Percentiles rank a stretch among this genome's conserved stretches.
These are phyloP conservation scores for Cryptococcus sp. DNA, from an alignment of 1,284 basidiomycete genomes.

Conservation along the genomic window DNA sequence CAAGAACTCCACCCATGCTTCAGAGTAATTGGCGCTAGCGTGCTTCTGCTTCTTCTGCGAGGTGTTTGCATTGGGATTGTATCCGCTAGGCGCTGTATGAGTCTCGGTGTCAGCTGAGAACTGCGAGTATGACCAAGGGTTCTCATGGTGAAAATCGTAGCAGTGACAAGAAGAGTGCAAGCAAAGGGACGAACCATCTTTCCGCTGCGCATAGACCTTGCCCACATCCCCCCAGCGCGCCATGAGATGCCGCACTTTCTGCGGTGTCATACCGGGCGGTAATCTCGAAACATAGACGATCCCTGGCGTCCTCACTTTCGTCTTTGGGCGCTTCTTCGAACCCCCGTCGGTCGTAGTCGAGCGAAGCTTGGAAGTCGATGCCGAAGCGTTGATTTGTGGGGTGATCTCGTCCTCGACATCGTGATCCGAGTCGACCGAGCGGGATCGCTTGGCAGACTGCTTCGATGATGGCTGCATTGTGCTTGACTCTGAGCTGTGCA, in stretches of 20 bases:
- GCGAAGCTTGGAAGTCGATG: background rate
- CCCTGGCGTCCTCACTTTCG: slow-evolving; percentile 58
- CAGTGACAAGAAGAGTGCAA: no score
- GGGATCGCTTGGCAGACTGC: background rate
- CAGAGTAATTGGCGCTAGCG: slow-evolving; percentile 82
- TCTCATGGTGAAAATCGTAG: no score
- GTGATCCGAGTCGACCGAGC: background rate
- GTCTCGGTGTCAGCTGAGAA: background rate
- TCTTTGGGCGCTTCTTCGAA: slow-evolving; percentile 34
- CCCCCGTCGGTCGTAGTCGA: slow-evolving; percentile 2
- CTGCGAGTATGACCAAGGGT: background rate
- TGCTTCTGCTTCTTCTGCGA: slow-evolving; percentile 59
- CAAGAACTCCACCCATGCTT: slow-evolving; percentile 98
- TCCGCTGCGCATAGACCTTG: slow-evolving; percentile 81
- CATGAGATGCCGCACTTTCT: slow-evolving; percentile 93
- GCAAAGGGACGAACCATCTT: slow-evolving; percentile 66
- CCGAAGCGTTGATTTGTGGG: background rate
- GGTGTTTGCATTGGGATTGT: slow-evolving; percentile 41
- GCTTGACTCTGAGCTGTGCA: background rate
- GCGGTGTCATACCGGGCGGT: slow-evolving; percentile 97
- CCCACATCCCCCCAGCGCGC: slow-evolving; percentile 78
- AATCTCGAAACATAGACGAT: slow-evolving; percentile 94
- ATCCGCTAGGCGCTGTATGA: slow-evolving; percentile 35
- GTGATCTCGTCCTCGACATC: background rate
- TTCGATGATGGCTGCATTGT: background rate